phyloP scores from a whole-genome alignment of 768 basidiomycete species.

The Xerocomellus intermedius region DNA sequence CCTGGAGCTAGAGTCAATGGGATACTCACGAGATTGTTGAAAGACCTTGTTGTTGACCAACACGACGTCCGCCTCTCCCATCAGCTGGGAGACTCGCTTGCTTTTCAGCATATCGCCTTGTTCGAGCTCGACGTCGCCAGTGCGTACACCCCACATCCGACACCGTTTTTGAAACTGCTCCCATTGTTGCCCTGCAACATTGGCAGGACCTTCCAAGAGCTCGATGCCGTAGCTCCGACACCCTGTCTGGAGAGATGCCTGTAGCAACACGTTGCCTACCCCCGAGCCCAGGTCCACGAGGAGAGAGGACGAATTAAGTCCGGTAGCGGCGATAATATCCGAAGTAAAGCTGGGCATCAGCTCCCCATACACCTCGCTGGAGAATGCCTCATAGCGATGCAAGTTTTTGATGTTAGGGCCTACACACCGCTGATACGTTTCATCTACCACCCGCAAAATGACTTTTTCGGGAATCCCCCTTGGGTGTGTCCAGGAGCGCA shows the following conservation, averaged over 20 bases:
- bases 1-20: background rate
- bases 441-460: conserved; percentile 75
- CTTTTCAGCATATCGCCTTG: conserved; percentile 85
- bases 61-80: conserved; percentile 85
- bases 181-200: conserved; percentile 74
- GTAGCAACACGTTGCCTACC: conserved; percentile 81
- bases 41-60: conserved; percentile 90
- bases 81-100: conserved; percentile 60
- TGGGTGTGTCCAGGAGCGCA: conserved; percentile 42
- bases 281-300: conserved; percentile 87
- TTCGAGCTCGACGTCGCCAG: conserved; percentile 75
- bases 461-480: conserved; percentile 62
- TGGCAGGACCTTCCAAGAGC: conserved; percentile 73
- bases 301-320: conserved; percentile 52
- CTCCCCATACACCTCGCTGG: conserved; percentile 87
- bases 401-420: conserved; percentile 85
- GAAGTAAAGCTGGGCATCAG: conserved; percentile 74
- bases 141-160: conserved; percentile 86
- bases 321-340: conserved; percentile 50
- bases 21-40: conserved; percentile 60
- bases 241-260: conserved; percentile 78
- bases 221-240: conserved; percentile 80
- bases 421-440: conserved; percentile 91
- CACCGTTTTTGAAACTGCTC: conserved; percentile 74
- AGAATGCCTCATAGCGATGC: conserved; percentile 78